These are phyloP conservation scores for Rubroshorea leprosula DNA, from an alignment of 345 rosid species.

Conservation along the genomic window DNA sequence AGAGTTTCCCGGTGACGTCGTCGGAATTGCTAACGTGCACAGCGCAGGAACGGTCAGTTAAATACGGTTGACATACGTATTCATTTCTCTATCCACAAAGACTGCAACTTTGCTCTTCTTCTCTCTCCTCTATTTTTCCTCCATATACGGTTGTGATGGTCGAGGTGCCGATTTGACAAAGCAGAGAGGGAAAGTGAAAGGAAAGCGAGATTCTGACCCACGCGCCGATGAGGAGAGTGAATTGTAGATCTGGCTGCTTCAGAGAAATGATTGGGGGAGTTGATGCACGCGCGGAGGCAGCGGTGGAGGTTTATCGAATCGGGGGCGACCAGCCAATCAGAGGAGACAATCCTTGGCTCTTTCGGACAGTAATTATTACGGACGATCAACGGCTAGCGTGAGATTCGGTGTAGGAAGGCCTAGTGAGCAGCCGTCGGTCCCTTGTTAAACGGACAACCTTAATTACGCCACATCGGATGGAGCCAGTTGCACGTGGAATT, in stretches of 20 bases:
- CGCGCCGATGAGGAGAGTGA: conserved; percentile 15
- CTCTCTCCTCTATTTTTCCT: not conserved
- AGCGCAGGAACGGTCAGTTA: conserved; percentile 10
- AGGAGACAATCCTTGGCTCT: conserved; percentile 22
- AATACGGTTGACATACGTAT: not conserved
- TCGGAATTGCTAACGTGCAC: not conserved
- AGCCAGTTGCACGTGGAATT: not conserved
- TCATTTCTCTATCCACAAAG: not conserved
- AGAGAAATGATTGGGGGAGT: not conserved
- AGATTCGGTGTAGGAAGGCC: not conserved
- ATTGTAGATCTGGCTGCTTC: not conserved
- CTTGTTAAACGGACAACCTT: not conserved
- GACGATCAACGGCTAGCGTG: not conserved
- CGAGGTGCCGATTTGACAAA: conserved; percentile 13
- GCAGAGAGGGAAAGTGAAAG: conserved; percentile 1
- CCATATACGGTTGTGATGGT: conserved; percentile 5
- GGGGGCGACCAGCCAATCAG: conserved; percentile 15
- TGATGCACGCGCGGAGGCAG: not conserved
- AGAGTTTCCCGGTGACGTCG: not conserved
- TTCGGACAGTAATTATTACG: conserved; percentile 7
- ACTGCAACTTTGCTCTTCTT: not conserved
- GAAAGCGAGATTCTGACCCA: not conserved
- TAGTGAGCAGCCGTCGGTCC: not conserved
- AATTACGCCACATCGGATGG: not conserved
- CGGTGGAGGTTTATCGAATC: conserved; percentile 8